phyloP scores from a whole-genome alignment of 108 stramenopile species.

The Chaetoceros muelleri region DNA sequence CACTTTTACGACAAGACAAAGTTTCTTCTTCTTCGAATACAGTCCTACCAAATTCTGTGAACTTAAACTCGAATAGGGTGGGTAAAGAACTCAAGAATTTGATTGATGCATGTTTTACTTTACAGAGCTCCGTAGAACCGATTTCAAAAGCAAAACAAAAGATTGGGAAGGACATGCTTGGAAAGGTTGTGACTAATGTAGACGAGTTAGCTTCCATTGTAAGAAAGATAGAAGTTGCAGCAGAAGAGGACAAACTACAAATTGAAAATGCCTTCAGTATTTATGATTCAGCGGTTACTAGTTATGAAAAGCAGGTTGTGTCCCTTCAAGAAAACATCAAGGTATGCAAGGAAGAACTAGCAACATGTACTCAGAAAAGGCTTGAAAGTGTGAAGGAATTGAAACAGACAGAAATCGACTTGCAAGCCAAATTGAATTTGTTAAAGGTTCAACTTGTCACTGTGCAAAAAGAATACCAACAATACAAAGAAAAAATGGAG shows the following conservation, averaged over 20 bases:
- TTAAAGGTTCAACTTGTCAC: slow-evolving; percentile 4
- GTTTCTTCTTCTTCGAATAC: background rate
- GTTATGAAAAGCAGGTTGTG: background rate
- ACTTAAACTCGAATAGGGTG: background rate
- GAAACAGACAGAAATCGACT: background rate
- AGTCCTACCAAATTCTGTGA: background rate
- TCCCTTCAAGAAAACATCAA: background rate
- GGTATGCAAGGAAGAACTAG: background rate
- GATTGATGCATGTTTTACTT: background rate
- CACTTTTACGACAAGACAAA: background rate
- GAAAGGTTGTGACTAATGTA: background rate
- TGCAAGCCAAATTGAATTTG: background rate
- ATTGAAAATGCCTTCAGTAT: background rate
- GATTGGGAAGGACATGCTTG: background rate
- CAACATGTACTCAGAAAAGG: background rate
- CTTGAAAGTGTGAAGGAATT: background rate
- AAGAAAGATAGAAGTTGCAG: background rate
- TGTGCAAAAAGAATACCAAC: slow-evolving; percentile 10
- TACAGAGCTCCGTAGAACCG: background rate
- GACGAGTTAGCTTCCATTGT: background rate
- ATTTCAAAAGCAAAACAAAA: background rate
- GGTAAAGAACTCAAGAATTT: background rate
- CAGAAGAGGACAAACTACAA: background rate
- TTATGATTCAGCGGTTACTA: background rate
- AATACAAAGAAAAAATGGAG: slow-evolving; percentile 12